phyloP scores from a whole-genome alignment of 768 basidiomycete species.

The Boletus barrowsii region DNA sequence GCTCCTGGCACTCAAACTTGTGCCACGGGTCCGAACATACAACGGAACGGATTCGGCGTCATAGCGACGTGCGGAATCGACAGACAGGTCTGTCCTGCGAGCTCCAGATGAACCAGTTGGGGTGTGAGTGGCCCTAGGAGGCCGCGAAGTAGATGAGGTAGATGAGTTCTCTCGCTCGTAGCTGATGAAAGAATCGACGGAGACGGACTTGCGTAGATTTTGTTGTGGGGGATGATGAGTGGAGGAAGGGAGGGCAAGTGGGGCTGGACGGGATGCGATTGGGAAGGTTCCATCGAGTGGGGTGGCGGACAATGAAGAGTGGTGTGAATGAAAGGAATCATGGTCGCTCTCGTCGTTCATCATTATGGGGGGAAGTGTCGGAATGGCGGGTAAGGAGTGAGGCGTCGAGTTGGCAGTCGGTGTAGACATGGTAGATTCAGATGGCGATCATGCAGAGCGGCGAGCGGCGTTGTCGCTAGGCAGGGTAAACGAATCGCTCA shows the following conservation, averaged over 20 bases:
- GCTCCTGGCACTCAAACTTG: slow-evolving; percentile 50
- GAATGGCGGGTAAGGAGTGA: slow-evolving; percentile 36
- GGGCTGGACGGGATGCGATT: slow-evolving; percentile 9
- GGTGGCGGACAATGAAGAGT: slow-evolving; percentile 34
- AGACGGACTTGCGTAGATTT: slow-evolving; percentile 67
- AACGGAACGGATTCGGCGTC: slow-evolving; percentile 28
- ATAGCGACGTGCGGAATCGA: slow-evolving; percentile 25
- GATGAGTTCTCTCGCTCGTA: slow-evolving; percentile 38
- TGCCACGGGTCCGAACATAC: slow-evolving; percentile 50
- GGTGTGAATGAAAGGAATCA: slow-evolving; percentile 21
- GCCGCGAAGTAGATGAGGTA: slow-evolving; percentile 31
- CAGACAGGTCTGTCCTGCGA: slow-evolving; percentile 26
- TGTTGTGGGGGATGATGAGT: slow-evolving; percentile 25
- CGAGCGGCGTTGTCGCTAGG: slow-evolving; percentile 7
- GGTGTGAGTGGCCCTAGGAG: slow-evolving; percentile 38
- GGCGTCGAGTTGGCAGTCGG: slow-evolving; percentile 14
- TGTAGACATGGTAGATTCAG: slow-evolving; percentile 22
- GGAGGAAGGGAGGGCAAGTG: slow-evolving; percentile 10
- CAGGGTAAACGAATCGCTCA: slow-evolving; percentile 1
- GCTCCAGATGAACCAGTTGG: slow-evolving; percentile 35
- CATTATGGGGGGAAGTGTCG: slow-evolving; percentile 43
- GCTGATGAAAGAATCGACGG: slow-evolving; percentile 71
- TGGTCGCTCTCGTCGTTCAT: slow-evolving; percentile 35
- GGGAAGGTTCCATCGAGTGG: slow-evolving; percentile 35
- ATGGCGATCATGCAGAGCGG: slow-evolving; percentile 10